Base-by-base conservation (phyloP, 352 stramenopile genomes). In the Globisporangium ultimum region DNA sequence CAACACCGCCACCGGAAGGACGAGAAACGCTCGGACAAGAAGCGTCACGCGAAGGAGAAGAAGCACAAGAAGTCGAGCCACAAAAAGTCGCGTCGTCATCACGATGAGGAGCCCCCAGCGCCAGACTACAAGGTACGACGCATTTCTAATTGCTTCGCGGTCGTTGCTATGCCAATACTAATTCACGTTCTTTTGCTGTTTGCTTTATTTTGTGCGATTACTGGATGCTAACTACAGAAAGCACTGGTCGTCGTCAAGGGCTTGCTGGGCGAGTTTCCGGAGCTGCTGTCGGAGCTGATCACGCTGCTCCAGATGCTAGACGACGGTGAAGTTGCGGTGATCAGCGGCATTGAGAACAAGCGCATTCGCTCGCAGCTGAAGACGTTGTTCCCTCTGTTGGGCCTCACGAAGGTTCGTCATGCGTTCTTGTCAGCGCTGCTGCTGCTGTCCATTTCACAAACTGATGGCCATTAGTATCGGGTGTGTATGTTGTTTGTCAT, bases 291-390 rank as follows among this genome's bases (percentile, higher is more conserved):
- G 18, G 86, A 95, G 18, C 70, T 95, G 36, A 49, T 91, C 18
- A 51, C 36, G 22, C 61, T 95, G 38, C 60, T 95, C 24, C 82
- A 91, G 65, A 87, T 88, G 80, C 49, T 95, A 52, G 78, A 93
- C 53, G 69, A 87, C 36, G 84, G 86, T 17, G 68, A 92, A 60
- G 73, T 85, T 21, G 86, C 79, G 18, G 71, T 93, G 32, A 87
- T 93, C 68, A 74, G 76, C 5, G 86, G 80, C 40, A 86, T 95
- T 21, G 72, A 88, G 58, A 93, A 95, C 68, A 65, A 59, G 46
- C 71, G 70, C 58, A 87, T 95, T 43, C 80, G 75, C 21, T 66
- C 63, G 10, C 77, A 88, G 58, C 72, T 95, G 0, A 77, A 81
- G 45, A 57, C 67, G 53, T 70, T 95, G 1, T 93, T 93, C 48